These are phyloP conservation scores for Cryptococcus sp. DNA, from an alignment of 1,284 basidiomycete genomes.

Conservation along the genomic window DNA sequence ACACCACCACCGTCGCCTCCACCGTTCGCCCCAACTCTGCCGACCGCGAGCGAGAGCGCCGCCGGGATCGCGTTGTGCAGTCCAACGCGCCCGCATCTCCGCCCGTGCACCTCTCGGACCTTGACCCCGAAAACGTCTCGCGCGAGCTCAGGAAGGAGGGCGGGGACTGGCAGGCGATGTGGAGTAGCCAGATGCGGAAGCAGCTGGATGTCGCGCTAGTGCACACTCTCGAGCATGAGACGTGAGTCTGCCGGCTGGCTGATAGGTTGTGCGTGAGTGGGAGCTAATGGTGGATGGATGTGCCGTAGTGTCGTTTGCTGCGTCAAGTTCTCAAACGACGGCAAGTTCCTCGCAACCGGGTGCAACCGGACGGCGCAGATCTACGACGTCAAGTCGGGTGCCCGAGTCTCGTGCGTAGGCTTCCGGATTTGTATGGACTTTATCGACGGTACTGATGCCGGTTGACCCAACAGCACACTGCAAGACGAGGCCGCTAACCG, in stretches of 20 bases:
- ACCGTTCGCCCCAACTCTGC: slow-evolving; percentile 33
- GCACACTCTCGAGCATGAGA: slow-evolving; percentile 89
- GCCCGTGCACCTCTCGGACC: slow-evolving; percentile 49
- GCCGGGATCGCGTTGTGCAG: slow-evolving; percentile 3
- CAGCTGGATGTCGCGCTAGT: slow-evolving; percentile 82
- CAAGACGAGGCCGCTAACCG: slow-evolving; percentile 64
- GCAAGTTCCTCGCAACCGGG: slow-evolving; percentile 81
- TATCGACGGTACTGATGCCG: neutral
- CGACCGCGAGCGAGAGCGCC: slow-evolving; percentile 32
- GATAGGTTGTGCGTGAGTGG: neutral
- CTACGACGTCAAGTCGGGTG: slow-evolving; percentile 80
- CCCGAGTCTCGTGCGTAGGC: slow-evolving; percentile 64
- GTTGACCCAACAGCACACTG: slow-evolving; percentile 56
- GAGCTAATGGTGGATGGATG: too few species aligned
- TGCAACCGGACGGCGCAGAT: slow-evolving; percentile 89
- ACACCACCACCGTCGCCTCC: slow-evolving; percentile 24
- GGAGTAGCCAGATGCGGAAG: slow-evolving; percentile 79
- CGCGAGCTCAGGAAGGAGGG: slow-evolving; percentile 70
- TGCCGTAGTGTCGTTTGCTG: slow-evolving; percentile 78
- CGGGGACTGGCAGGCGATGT: slow-evolving; percentile 90
- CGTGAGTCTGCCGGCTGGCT: slow-evolving; percentile 55
- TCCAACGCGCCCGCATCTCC: slow-evolving; percentile 32
- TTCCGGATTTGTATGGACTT: too few species aligned
- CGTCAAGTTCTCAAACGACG: slow-evolving; percentile 84
- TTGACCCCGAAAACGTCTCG: slow-evolving; percentile 55